Conservation (phyloP, 495 filamentous ascomycete genomes). For the Acidiella bohemica region DNA sequence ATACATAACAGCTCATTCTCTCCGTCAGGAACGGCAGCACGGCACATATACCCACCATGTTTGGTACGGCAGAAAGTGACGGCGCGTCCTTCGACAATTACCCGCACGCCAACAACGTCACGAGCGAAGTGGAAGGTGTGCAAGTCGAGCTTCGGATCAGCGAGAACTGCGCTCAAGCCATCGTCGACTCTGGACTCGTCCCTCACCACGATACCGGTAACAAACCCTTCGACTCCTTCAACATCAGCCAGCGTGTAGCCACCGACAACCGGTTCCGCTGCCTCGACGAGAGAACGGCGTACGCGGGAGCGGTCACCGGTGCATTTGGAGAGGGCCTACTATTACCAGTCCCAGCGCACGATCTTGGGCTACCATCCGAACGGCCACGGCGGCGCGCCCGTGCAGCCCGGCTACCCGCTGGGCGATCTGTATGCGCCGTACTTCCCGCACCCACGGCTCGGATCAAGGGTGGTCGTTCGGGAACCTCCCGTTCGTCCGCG, state of each 20-base stretch:
- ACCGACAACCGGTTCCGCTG: constrained; percentile 34
- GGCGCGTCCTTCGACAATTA: constrained; percentile 30
- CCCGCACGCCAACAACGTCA: constrained; percentile 24
- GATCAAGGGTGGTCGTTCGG: constrained; percentile 10
- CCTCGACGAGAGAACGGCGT: constrained; percentile 34
- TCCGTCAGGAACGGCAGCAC: constrained; percentile 20
- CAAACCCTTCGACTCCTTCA: constrained; percentile 32
- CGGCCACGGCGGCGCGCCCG: constrained; percentile 24
- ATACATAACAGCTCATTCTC: constrained; percentile 27
- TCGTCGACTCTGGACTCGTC: constrained; percentile 31
- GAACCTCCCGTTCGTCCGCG: constrained; percentile 8
- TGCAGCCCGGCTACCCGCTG: constrained; percentile 23
- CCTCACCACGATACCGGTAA: constrained; percentile 30
- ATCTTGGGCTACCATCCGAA: constrained; percentile 30
- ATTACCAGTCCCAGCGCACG: constrained; percentile 33
- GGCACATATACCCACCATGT: constrained; percentile 31
- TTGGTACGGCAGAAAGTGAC: constrained; percentile 30
- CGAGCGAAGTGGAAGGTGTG: constrained; percentile 25
- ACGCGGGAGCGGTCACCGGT: constrained; percentile 24
- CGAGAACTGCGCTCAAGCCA: constrained; percentile 24
- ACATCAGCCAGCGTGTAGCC: constrained; percentile 29
- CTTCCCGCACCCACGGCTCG: constrained; percentile 23
- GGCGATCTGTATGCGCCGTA: constrained; percentile 27
- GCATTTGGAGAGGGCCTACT: constrained; percentile 30
- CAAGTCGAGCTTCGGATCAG: constrained; percentile 26